Evolutionary conservation across 345 rosid genomes (phyloP), one percentile per base, ranked within the genome.

Genomic region (Ricinus communis): DNA sequence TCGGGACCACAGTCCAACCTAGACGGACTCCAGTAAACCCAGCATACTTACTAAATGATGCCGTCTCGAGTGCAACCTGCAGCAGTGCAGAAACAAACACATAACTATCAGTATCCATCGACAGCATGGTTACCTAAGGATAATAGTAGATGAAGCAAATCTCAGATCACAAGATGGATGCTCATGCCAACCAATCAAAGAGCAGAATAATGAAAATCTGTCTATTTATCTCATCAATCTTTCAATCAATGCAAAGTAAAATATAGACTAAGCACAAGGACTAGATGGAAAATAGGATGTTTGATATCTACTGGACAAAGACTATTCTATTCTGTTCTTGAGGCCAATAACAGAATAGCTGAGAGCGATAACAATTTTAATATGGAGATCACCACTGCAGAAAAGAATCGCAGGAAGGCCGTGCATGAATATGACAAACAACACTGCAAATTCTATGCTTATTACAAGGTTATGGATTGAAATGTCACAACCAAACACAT

Each of bases 1-100:
- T 90, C 12, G 99, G 96, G 62, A 95, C 73, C 63, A 88, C 98
- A 28, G 98, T 95, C 98, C 99, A 92, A 52, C 97, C 99, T 11
- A 95, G 89, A 61, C 99, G 88, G 71, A 95, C 94, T 51, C 99
- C 99, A 8, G 98, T 92, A 72, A 95, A 95, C 61, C 99, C 99
- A 52, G 98, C 99, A 77, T 88, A 90, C 82, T 95, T 95, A 70
- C 97, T 89, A 72, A 92, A 95, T 16, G 99, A 95, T 71, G 97
- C 72, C 36, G 92, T 88, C 87, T 95, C 99, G 57, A 95, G 46
- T 33, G 99, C 96, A 36, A 94, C 97, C 98, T 93, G 79, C 53
- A 72, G 70, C 51, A 28, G 43, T 28, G 64, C 41, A 45, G 60
- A 40, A 62, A 51, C 65, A 73, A 19, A 24, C 43, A 49, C 18